Conservation (phyloP, 306 rosid genomes). For the Luffa acutangula region DNA sequence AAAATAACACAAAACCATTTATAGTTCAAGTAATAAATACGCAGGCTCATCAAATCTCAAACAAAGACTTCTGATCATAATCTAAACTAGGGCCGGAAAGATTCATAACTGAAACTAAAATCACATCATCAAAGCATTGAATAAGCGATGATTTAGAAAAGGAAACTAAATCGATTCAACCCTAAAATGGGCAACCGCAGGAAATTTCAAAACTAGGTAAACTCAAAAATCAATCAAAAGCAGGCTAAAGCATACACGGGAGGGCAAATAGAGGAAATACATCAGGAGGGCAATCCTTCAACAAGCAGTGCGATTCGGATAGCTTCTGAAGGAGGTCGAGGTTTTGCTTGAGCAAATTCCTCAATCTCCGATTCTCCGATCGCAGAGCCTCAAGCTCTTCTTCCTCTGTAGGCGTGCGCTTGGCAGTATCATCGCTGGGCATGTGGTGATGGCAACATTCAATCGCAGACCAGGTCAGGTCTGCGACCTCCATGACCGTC, state of each 20-base stretch:
- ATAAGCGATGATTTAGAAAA: background rate
- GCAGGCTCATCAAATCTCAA: background rate
- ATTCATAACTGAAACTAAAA: background rate
- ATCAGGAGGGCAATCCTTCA: constrained; percentile 77
- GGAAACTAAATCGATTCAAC: background rate
- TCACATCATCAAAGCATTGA: background rate
- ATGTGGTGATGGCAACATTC: constrained; percentile 48
- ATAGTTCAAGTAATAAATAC: background rate
- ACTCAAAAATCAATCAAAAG: background rate
- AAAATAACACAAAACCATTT: background rate
- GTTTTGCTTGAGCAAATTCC: constrained; percentile 58
- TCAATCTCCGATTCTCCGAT: constrained; percentile 72
- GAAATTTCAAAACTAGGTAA: background rate
- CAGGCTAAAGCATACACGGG: background rate
- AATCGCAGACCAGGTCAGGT: constrained; percentile 78
- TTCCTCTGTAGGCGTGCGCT: constrained; percentile 13
- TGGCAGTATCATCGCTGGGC: constrained; percentile 15
- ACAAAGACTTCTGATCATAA: background rate
- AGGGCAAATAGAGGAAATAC: constrained; percentile 18
- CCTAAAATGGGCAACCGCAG: background rate
- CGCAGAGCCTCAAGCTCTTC: constrained; percentile 50
- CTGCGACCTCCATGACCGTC: constrained; percentile 93
- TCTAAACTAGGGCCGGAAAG: background rate
- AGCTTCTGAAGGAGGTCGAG: constrained; percentile 56
- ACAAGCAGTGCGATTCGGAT: constrained; percentile 48